Conservation (phyloP, 2,329 filamentous ascomycete species). For the Coniochaeta sp. region DNA sequence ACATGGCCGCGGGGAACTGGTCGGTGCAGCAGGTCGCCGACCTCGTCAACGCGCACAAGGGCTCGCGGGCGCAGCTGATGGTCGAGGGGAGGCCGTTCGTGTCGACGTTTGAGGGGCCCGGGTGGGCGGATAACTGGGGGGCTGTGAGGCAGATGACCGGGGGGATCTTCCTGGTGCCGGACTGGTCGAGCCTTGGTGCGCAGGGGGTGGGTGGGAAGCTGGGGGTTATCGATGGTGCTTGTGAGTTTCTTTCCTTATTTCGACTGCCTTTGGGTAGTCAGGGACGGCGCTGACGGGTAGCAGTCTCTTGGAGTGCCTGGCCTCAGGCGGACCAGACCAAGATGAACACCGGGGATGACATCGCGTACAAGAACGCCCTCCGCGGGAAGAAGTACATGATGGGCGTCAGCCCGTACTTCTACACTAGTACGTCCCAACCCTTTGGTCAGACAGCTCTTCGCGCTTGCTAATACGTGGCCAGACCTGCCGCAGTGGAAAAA, state of each 20-base stretch:
- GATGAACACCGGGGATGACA: constrained; percentile 31
- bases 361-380: constrained; percentile 27
- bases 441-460: constrained; percentile 4
- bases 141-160: constrained; percentile 27
- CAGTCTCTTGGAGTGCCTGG: constrained; percentile 44
- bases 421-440: constrained; percentile 35
- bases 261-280: neutral
- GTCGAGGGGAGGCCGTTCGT: constrained; percentile 35
- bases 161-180: constrained; percentile 32
- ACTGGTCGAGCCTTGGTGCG: constrained; percentile 37
- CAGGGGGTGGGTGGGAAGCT: constrained; percentile 15
- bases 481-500: constrained; percentile 30
- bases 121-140: constrained; percentile 33
- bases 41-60: constrained; percentile 28
- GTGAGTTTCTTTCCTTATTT: constrained; percentile 11
- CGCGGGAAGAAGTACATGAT: constrained; percentile 41
- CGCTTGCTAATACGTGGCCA: constrained; percentile 17
- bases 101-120: constrained; percentile 43
- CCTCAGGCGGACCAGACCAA: constrained; percentile 27
- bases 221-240: constrained; percentile 16
- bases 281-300: neutral
- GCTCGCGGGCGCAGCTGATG: constrained; percentile 28
- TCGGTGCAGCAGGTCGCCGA: constrained; percentile 12
- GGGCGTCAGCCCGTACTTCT: constrained; percentile 33
- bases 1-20: constrained; percentile 18